These are phyloP conservation scores for Gaertneriomyces sp. DNA, from an alignment of 192 early-diverging fungal genomes.

Conservation along the genomic window DNA sequence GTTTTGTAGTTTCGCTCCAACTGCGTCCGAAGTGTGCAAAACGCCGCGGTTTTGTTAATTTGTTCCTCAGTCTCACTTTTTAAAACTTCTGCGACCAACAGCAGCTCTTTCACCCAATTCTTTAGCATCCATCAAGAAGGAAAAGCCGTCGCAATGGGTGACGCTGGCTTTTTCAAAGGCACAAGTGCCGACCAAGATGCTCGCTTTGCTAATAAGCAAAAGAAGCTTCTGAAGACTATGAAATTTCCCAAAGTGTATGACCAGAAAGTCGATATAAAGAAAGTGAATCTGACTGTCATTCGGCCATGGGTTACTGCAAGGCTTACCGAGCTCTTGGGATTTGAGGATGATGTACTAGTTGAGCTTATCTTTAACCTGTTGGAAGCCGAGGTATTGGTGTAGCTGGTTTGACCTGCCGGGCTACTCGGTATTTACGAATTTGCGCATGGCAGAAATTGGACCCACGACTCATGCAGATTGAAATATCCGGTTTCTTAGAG, in stretches of 20 bases:
- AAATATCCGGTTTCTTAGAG: conserved; percentile 91
- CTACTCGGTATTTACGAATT: neutral
- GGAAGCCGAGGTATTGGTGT: conserved; percentile 59
- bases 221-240: conserved; percentile 74
- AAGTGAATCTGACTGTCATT: conserved; percentile 83
- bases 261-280: conserved; percentile 79
- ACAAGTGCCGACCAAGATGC: conserved; percentile 74
- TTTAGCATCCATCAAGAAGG: no score
- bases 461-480: conserved; percentile 89
- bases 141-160: conserved; percentile 37
- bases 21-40: no score
- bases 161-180: conserved; percentile 58
- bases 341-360: conserved; percentile 92
- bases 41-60: no score
- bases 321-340: conserved; percentile 71
- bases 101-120: no score
- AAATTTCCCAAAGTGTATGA: conserved; percentile 75
- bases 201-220: conserved; percentile 77
- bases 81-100: no score
- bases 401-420: conserved; percentile 1
- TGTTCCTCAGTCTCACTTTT: no score
- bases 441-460: conserved; percentile 61
- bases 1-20: no score
- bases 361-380: conserved; percentile 83
- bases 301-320: conserved; percentile 81